Conservation (phyloP, 306 rosid genomes). For the Vigna unguiculata region DNA sequence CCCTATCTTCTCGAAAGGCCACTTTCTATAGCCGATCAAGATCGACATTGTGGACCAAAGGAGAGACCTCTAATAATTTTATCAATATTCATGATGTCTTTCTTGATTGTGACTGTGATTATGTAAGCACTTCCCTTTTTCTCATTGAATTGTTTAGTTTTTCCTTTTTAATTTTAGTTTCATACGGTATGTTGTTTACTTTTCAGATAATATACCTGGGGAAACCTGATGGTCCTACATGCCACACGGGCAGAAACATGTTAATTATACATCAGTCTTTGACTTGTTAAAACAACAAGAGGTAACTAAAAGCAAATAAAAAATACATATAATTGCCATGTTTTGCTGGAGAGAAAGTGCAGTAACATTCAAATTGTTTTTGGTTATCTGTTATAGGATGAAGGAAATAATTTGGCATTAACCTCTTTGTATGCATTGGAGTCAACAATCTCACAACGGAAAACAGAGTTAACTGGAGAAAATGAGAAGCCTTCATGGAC, state of each 20-base stretch:
- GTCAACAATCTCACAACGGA: conserved; percentile 72
- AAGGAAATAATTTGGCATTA: conserved; percentile 63
- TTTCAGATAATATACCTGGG: conserved; percentile 88
- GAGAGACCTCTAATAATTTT: conserved; percentile 93
- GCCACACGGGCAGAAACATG: conserved; percentile 95
- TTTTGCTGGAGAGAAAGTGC: neutral
- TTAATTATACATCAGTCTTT: conserved; percentile 68
- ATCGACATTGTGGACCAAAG: conserved; percentile 86
- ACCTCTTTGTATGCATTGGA: conserved; percentile 74
- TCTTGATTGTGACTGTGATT: conserved; percentile 89
- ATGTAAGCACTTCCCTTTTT: conserved; percentile 58
- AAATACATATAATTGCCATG: conserved; percentile 3
- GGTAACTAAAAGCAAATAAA: conserved; percentile 52
- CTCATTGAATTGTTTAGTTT: conserved; percentile 1
- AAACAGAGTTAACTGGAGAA: conserved; percentile 63
- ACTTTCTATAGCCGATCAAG: conserved; percentile 91
- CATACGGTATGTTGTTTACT: conserved; percentile 16
- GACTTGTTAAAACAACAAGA: conserved; percentile 61
- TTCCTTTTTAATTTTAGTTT: neutral
- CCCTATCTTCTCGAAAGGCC: conserved; percentile 73
- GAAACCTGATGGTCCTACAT: conserved; percentile 93
- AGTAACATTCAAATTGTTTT: conserved; percentile 33
- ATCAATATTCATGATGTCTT: conserved; percentile 79
- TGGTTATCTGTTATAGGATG: conserved; percentile 53
- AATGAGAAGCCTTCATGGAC: conserved; percentile 84